Base-by-base conservation (phyloP, 805 yeast species). In the Starmerella roubikii region DNA sequence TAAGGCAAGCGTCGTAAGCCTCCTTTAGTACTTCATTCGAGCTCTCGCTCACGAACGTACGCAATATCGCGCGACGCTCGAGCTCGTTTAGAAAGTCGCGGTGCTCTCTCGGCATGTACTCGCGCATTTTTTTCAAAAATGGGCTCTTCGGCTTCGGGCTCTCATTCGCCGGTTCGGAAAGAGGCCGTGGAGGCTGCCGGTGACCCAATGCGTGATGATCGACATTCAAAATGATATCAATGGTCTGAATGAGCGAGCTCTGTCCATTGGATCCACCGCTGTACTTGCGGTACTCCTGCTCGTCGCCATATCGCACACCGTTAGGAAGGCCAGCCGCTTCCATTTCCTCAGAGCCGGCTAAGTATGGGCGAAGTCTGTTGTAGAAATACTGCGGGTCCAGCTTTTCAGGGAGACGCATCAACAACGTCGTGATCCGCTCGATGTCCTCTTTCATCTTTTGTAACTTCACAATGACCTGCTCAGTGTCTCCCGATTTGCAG, bases 211-310 rank as follows among this genome's bases (percentile, higher is more conserved):
- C 76, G 46, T 67, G 69, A 57, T 86, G 97, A 42, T 75, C 76
- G 13, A 86, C 79, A 34, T 74, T 74, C 30, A 86, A 65, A 15
- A 84, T 57, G 20, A 82, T 70, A 55, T 86, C 97, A 45, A 86
- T 64, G 20, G 84, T 77, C 60, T 86, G 96, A 46, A 88, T 80
- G 51, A 86, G 65, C 2, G 95, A 82, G 34, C 86, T 76, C 59
- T 86, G 97, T 0, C 94, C 96, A 56, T 86, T 86, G 3, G 94
- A 81, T 1, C 97, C 97, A 21, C 97, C 97, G 15, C 93, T 68
- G 56, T 70, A 78, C 25, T 59, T 55, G 49, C 78, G 63, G 35
- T 74, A 78, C 22, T 49, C 57, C 2, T 57, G 53, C 52, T 76
- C 84, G 38, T 69, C 65, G 20, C 93, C 93, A 54, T 86, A 86